Conservation (phyloP, 2,329 filamentous ascomycete species). For the Colletotrichum sp. region DNA sequence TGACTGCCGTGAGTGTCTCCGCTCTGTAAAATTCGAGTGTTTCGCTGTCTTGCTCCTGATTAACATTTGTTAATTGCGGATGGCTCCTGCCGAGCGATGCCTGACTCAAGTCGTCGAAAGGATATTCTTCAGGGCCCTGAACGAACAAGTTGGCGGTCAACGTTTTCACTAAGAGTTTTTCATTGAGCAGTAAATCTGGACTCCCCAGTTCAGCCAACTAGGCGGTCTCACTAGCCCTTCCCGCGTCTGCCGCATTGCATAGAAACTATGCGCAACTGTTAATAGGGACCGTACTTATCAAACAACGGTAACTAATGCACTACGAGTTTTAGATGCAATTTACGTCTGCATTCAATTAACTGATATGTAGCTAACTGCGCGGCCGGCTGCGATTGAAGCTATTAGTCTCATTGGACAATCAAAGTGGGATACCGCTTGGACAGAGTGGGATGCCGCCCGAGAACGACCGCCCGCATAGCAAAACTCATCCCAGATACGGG, state of each 20-base stretch:
- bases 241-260: background rate
- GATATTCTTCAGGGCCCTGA: background rate
- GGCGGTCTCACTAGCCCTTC: accelerated
- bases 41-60: background rate
- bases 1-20: background rate
- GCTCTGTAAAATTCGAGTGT: background rate
- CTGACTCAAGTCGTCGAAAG: background rate
- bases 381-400: background rate
- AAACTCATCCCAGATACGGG: background rate
- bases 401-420: background rate
- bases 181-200: background rate
- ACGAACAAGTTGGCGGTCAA: background rate
- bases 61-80: accelerated
- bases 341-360: background rate
- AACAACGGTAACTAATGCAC: accelerated
- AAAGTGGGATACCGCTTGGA: background rate
- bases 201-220: accelerated
- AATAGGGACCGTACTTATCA: accelerated
- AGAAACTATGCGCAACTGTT: background rate
- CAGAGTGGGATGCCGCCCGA: background rate
- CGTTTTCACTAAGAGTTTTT: background rate
- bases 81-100: background rate
- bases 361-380: accelerated
- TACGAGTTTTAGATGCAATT: accelerated
- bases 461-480: accelerated